These are phyloP conservation scores for Puccinia hordei DNA, from an alignment of 1,284 basidiomycete species.

Conservation along the genomic window DNA sequence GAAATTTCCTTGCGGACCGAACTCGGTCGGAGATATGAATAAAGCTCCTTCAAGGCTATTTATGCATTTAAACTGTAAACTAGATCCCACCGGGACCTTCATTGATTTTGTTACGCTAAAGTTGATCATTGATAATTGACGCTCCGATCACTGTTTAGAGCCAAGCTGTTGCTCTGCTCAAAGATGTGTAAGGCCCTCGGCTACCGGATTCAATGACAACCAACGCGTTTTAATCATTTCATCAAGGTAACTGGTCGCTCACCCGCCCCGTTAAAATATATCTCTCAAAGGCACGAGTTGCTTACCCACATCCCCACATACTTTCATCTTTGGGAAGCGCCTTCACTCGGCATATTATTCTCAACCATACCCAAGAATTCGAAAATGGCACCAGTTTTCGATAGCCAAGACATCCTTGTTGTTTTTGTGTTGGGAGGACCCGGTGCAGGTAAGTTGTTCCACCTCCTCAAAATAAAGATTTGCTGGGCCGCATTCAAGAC, in stretches of 20 bases:
- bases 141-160: neutral
- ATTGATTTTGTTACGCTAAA: too few species aligned
- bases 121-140: too few species aligned
- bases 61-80: too few species aligned
- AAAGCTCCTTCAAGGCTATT: neutral
- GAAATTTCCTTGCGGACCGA: neutral
- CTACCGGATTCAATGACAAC: neutral
- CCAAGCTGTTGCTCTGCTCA: neutral
- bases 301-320: neutral
- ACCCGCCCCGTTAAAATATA: neutral
- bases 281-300: neutral
- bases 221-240: neutral
- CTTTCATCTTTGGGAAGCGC: neutral
- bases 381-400: conserved; percentile 65
- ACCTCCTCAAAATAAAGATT: neutral
- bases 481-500: neutral
- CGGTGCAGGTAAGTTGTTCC: conserved; percentile 67
- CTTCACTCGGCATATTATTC: neutral
- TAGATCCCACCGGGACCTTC: too few species aligned
- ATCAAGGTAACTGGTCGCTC: neutral
- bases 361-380: neutral
- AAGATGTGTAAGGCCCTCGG: neutral
- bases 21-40: neutral
- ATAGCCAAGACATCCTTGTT: conserved; percentile 76
- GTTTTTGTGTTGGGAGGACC: conserved; percentile 96